Evolutionary conservation across 352 stramenopile genomes (phyloP).

Genomic region (Globisporangium ultimum): DNA sequence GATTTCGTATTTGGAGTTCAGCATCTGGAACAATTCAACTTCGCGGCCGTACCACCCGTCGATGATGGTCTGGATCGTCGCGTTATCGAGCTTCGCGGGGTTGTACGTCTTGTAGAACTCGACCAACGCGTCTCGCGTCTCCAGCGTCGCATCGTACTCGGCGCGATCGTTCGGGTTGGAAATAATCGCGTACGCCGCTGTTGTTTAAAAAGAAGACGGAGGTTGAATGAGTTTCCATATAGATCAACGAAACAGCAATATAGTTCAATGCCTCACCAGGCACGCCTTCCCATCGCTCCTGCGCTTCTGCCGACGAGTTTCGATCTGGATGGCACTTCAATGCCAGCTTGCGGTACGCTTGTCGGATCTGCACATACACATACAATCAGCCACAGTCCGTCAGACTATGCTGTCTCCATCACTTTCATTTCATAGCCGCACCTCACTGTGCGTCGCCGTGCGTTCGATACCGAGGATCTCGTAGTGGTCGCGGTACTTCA

Average conservation of each 20-base stretch:
- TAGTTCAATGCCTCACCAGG: conserved; percentile 18
- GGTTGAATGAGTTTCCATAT: not conserved
- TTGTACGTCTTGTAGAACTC: conserved; percentile 85
- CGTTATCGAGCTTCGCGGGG: conserved; percentile 79
- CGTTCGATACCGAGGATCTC: conserved; percentile 57
- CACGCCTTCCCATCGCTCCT: conserved; percentile 76
- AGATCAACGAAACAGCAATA: not conserved
- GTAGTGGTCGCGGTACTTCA: conserved; percentile 83
- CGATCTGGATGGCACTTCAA: conserved; percentile 90
- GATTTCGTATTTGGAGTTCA: conserved; percentile 86
- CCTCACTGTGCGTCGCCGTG: conserved; percentile 64
- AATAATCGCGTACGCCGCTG: conserved; percentile 63
- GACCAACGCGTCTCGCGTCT: conserved; percentile 72
- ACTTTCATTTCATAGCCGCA: conserved; percentile 12
- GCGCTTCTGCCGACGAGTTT: conserved; percentile 78
- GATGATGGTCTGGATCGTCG: conserved; percentile 84
- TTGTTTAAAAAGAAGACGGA: not conserved
- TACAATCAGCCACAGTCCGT: conserved; percentile 1
- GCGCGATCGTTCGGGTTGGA: conserved; percentile 76
- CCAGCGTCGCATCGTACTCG: conserved; percentile 76
- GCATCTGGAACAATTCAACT: conserved; percentile 85
- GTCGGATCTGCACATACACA: conserved; percentile 80
- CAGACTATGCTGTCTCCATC: not conserved
- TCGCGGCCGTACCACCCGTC: conserved; percentile 83
- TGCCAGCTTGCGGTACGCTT: conserved; percentile 85